Evolutionary conservation across 2,329 filamentous ascomycete genomes (phyloP).

Genomic region (Lithohypha guttulata): DNA sequence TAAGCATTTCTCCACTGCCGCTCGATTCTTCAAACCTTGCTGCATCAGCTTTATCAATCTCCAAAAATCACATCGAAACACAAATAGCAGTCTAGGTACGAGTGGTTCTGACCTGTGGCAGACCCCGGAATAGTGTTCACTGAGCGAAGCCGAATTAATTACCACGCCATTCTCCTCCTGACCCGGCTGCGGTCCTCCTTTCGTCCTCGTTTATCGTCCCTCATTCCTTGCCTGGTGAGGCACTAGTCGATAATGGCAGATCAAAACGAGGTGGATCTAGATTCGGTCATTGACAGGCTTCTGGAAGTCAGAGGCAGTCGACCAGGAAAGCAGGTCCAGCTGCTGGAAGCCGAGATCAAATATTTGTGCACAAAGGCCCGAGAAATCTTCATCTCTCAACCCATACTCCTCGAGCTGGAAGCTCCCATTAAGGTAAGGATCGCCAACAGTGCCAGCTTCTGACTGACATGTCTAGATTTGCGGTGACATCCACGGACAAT

Average conservation of each 20-base stretch:
- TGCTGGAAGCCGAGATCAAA: conserved; percentile 91
- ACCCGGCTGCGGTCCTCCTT: no score
- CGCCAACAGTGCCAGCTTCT: background rate
- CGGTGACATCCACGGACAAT: conserved; percentile 98
- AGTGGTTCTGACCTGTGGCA: background rate
- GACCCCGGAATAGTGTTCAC: conserved; percentile 3
- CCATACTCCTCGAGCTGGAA: conserved; percentile 92
- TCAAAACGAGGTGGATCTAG: conserved; percentile 86
- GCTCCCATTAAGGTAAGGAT: conserved; percentile 88
- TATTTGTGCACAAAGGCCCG: conserved; percentile 96
- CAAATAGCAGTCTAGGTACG: background rate
- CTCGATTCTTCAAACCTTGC: no score
- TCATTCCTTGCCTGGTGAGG: conserved; percentile 16
- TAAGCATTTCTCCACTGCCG: conserved; percentile 8
- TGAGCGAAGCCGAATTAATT: conserved; percentile 1
- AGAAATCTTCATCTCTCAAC: conserved; percentile 99
- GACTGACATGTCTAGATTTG: conserved; percentile 60
- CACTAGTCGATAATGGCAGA: conserved; percentile 52
- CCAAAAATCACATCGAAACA: no score
- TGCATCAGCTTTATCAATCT: background rate
- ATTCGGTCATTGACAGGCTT: conserved; percentile 97
- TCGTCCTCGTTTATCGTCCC: conserved; percentile 7
- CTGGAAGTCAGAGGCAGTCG: conserved; percentile 95
- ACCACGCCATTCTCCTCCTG: no score
- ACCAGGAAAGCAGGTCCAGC: conserved; percentile 95